phyloP scores from a whole-genome alignment of 768 basidiomycete genomes.

The Mycena rebaudengoi region DNA sequence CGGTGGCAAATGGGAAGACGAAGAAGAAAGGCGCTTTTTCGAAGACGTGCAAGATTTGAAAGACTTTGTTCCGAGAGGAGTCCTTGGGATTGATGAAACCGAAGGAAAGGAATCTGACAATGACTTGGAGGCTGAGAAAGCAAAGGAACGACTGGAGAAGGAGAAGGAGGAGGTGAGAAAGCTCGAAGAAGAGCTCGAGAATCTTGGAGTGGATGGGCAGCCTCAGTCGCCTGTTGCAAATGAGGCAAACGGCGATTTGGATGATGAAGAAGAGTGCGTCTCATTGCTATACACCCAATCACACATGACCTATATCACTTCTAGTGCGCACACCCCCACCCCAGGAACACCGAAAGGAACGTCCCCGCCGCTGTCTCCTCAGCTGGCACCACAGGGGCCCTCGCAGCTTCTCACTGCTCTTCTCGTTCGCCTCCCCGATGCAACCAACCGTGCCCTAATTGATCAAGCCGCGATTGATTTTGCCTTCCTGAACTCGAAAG shows the following conservation, averaged over 20 bases:
- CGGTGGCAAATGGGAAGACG: slow-evolving; percentile 97
- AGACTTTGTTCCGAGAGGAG: slow-evolving; percentile 89
- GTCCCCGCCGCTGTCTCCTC: slow-evolving; percentile 70
- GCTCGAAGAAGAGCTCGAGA: slow-evolving; percentile 81
- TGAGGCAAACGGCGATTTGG: slow-evolving; percentile 32
- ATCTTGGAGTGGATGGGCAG: slow-evolving; percentile 53
- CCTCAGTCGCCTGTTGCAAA: slow-evolving; percentile 40
- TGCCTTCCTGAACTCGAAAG: slow-evolving; percentile 95
- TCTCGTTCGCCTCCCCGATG: slow-evolving; percentile 90
- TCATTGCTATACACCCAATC: not conserved
- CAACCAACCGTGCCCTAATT: slow-evolving; percentile 88
- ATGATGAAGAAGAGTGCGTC: slow-evolving; percentile 48
- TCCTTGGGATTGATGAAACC: slow-evolving; percentile 78
- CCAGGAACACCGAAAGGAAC: slow-evolving; percentile 72
- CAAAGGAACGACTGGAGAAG: slow-evolving; percentile 63
- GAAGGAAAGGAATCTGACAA: slow-evolving; percentile 44
- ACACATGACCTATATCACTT: slow-evolving; percentile 29
- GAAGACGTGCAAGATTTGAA: slow-evolving; percentile 92
- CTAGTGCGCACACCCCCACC: slow-evolving; percentile 65
- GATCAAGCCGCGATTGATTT: slow-evolving; percentile 97
- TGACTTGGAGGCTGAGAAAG: slow-evolving; percentile 55
- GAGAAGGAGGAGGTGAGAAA: slow-evolving; percentile 78
- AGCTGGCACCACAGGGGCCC: slow-evolving; percentile 86
- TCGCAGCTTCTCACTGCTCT: slow-evolving; percentile 92
- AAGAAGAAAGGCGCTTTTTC: slow-evolving; percentile 93